Evolutionary conservation across 345 rosid species (phyloP), one percentile per base, ranked within the genome.

Genomic region (Aquilaria sinensis): DNA sequence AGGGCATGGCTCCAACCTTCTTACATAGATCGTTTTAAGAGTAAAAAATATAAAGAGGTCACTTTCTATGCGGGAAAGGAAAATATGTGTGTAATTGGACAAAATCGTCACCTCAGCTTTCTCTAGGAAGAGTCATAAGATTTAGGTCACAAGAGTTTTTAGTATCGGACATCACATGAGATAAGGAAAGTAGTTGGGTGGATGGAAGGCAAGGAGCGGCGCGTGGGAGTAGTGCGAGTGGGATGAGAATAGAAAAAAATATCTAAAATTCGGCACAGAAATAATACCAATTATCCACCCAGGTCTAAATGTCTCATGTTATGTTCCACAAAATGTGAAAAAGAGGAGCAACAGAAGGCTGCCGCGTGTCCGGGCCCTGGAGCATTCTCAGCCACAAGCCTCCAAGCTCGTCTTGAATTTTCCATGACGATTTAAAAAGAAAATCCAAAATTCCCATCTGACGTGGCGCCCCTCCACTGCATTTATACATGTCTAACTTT

Each of bases 331-430:
- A 54, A 67, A 51, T 2, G 51, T 58, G 66, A 51, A n/a, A 54
- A 63, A 54, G 33, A 37, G 11, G 51, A 4, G 29, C 13, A 61
- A 63, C 66, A 15, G 32, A 16, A 32, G 62, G 12, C 3, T 55
- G 72, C 73, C 83, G 72, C 83, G 73, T 73, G 83, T 68, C 66
- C 1, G 4, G 15, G 56, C 43, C 9, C 61, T 45, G 67, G 58
- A 51, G 47, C 60, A 33, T 70, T 81, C 78, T 72, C 70, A 75
- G 84, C 92, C 92, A 81, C 88, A 72, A 74, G 79, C 73, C 70
- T 51, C 61, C 65, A 51, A 50, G 57, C 15, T 57, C 78, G 77
- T 85, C 84, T 75, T 72, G 88, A 80, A 67, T 71, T 72, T 73
- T 81, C 81, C 68, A 41, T 64, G 34, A 33, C 67, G 64, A 69